Evolutionary conservation across 805 yeast genomes (phyloP), one percentile per base, ranked within the genome.

Genomic region (Kazachstania martiniae): DNA sequence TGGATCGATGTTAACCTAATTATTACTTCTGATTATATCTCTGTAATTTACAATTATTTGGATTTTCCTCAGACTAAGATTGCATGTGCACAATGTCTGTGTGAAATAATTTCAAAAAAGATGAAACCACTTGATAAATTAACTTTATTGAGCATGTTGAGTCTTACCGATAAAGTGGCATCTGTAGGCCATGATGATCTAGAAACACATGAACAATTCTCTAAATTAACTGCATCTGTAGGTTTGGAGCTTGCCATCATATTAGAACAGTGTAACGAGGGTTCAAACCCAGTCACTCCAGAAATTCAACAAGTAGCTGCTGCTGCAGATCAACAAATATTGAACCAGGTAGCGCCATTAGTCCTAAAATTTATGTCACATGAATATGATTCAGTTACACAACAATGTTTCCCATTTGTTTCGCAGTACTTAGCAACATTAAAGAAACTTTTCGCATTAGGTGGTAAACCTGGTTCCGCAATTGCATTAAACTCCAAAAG

Each of bases 1-100:
- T 91, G 99, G 98, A 84, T 87, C 53, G 93, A 84, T 52, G 76
- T 87, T 39, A 65, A 77, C 34, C 63, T 84, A 44, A 73, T 89
- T 34, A 66, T 86, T 19, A 43, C 40, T 23, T 41, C 42, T 13
- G 70, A 70, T 15, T 76, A 71, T 43, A 61, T 83, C 45, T 57
- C 64, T 18, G 50, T 70, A 23, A 67, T 85, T 29, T 77, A 74
- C 47, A 70, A 67, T 37, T 77, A 69, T 47, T 63, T 85, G 40
- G 66, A 65, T 33, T 58, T 54, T 36, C 56, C 57, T 4, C 58
- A 55, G 15, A 70, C 72, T 32, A 70, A 77, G 37, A 62, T 70
- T 32, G 65, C 74, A 18, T 78, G 93, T 19, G 68, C 77, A 15
- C 56, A 52, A 31, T 56, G 61, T 39, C 40, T 57, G 21, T 51